Conservation (phyloP, 495 filamentous ascomycete genomes). For the Xylaria sp. region DNA sequence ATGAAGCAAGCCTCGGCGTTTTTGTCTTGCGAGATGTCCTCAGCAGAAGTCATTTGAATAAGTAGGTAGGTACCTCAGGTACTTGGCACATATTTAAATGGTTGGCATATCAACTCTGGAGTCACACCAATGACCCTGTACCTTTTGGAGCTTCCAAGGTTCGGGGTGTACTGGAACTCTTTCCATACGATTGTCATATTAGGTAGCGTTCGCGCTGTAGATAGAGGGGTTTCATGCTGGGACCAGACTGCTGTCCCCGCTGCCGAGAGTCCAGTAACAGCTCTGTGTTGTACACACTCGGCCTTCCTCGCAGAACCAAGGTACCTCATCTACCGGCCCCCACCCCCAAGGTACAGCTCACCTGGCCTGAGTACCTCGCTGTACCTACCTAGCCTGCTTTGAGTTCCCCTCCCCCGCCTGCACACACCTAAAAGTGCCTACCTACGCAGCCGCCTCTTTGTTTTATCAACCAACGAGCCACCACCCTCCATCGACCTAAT, state of each 20-base stretch:
- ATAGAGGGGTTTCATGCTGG: slow-evolving; percentile 6
- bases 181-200: not conserved
- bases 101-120: not conserved
- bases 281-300: not conserved
- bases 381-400: not conserved
- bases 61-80: not conserved
- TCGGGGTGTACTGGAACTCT: not conserved
- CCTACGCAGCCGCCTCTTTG: slow-evolving; percentile 22
- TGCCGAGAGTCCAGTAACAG: not conserved
- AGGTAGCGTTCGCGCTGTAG: not conserved
- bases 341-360: not conserved
- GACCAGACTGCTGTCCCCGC: not conserved
- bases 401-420: slow-evolving; percentile 28
- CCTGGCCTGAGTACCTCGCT: not conserved
- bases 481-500: slow-evolving; percentile 13
- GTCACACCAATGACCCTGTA: not conserved
- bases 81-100: not conserved
- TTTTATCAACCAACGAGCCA: slow-evolving; percentile 22
- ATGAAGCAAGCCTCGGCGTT: not conserved
- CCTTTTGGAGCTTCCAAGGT: not conserved
- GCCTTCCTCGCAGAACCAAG: not conserved
- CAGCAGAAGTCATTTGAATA: not conserved
- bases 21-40: not conserved
- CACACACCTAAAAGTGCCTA: slow-evolving; percentile 20
- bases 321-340: not conserved